Evolutionary conservation across 2,329 filamentous ascomycete genomes (phyloP), one percentile per base, ranked within the genome.

Genomic region (Apiospora marii): DNA sequence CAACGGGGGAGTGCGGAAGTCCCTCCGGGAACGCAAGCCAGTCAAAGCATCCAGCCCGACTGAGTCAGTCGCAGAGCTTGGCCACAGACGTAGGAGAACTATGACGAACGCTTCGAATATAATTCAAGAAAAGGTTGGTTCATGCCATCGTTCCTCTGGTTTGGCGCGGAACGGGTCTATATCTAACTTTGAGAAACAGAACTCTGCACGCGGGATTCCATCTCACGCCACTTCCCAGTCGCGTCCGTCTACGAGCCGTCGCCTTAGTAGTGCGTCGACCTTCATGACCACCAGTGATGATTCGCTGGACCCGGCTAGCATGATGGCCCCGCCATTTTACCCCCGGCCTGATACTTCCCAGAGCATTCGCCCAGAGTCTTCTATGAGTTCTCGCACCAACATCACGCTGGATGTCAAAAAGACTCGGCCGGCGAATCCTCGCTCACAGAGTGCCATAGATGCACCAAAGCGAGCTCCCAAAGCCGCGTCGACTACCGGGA

Each of bases 21-120:
- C 94, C 74, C 85, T 96, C 70, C 90, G 95, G 44, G 91, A 92
- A 72, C 90, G 94, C 74, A 94, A 92, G 79, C 84, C 85, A 16
- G 81, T 86, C 10, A 91, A 87, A 70, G 83, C 88, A 4, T 83
- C 86, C n/a, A 85, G 87, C 13, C 84, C 86, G n/a, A 85, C 87
- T 2, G 86, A 88, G 16, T 41, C 37, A 10, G 87, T 88, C 69
- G 86, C 86, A 49, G 84, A 86, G 27, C 41, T 41, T 30, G 77
- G 82, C 12, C 85, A 84, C 75, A 85, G 84, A 75, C 87, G 92
- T 44, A 85, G 92, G 71, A 92, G 86, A 74, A 94, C 92, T 0
- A 88, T 92, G 64, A 88, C 87, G 14, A 41, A 87, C 41, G 80
- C 87, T 1, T 81, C 83, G n/a, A 83, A 85, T 48, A 77, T 88